These are phyloP conservation scores for Malus fusca DNA, from an alignment of 306 rosid species.

Conservation along the genomic window DNA sequence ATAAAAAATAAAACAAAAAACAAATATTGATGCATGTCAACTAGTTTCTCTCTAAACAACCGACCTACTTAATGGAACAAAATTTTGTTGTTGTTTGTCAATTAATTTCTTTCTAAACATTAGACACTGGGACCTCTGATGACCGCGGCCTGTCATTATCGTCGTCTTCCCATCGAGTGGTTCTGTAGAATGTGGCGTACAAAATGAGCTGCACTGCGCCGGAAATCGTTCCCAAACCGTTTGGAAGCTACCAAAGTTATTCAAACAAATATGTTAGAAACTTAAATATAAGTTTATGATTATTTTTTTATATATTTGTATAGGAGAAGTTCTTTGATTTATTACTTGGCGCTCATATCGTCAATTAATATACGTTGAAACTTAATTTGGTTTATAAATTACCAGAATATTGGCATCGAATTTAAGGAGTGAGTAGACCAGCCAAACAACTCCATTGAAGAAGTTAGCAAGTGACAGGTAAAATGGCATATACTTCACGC, in stretches of 20 bases:
- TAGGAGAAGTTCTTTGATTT: not conserved
- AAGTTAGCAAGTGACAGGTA: conserved; percentile 57
- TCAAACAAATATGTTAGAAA: not conserved
- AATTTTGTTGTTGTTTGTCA: no score
- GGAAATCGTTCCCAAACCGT: conserved; percentile 53
- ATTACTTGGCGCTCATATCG: not conserved
- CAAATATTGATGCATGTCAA: not conserved
- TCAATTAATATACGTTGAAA: not conserved
- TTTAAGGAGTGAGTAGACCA: conserved; percentile 43
- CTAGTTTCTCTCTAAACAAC: no score
- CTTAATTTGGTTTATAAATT: conserved; percentile 4
- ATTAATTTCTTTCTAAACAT: conserved; percentile 3
- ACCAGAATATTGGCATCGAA: conserved; percentile 63
- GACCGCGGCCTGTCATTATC: not conserved
- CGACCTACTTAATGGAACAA: no score
- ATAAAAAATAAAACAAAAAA: not conserved
- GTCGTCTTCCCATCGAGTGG: conserved; percentile 38
- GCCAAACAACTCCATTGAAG: conserved; percentile 50
- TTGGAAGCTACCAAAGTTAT: conserved; percentile 25
- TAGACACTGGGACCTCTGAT: conserved; percentile 15
- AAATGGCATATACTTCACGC: conserved; percentile 92
- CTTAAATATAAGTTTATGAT: not conserved
- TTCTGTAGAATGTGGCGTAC: conserved; percentile 43
- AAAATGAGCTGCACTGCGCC: conserved; percentile 57
- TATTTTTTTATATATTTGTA: not conserved